Evolutionary conservation across 2,329 filamentous ascomycete species (phyloP), one percentile per base, ranked within the genome.

Genomic region (Alternaria hordeiaustralica): DNA sequence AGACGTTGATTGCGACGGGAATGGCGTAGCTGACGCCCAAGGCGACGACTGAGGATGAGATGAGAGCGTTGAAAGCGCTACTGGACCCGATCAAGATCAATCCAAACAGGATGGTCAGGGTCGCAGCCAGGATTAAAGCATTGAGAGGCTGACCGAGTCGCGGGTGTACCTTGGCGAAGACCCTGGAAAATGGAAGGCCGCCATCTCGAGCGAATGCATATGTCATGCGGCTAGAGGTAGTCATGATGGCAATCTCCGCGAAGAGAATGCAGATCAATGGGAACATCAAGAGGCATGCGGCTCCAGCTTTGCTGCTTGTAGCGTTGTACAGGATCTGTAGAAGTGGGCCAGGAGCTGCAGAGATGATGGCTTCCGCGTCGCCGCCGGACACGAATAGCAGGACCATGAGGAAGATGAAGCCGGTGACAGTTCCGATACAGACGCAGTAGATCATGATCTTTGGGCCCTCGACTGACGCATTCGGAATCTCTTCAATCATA

Each of bases 11-110:
- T 0, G 86, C 83, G 50, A 92, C 87, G 0, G 92, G 92, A 43
- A 94, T 92, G 6, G 87, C 91, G 69, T 94, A 94, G 3, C 89
- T 90, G 6, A 94, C 81, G 7, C 90, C 88, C 0, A 94, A 84
- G 1, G 90, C 87, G 8, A 93, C 90, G 0, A 94, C 91, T 0
- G 89, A 90, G 0, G 90, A 87, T 0, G 89, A 88, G 1, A 91
- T 85, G 69, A 93, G 91, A 13, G 90, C 90, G 45, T 90, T 92
- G 79, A 93, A 92, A 0, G 90, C 90, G 63, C 86, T 87, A 53
- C 80, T 83, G 3, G 89, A 91, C 0, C 89, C 90, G 3, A 93
- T 83, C 76, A 92, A 91, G 65, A 93, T 89, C 61, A 87, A 84
- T 0, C 90, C 90, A 60, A 93, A 91, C 12, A 92, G 82, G 60